Conservation (phyloP, 148 eudicot species). For the Silene latifolia region DNA sequence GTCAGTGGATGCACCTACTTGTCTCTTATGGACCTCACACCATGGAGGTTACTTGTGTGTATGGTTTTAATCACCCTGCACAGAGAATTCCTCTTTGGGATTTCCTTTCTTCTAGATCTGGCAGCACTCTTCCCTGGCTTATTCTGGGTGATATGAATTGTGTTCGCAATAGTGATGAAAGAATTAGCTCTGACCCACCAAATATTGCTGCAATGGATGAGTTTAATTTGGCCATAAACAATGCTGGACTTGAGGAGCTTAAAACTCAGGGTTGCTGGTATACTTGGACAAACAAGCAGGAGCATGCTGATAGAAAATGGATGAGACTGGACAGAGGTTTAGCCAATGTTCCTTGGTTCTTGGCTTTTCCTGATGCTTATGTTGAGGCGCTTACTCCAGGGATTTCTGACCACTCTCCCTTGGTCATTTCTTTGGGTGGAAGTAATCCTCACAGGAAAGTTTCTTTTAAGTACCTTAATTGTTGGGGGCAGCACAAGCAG, state of each 20-base stretch:
- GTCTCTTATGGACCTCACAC: not conserved
- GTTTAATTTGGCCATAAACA: not conserved
- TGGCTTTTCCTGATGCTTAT: too few relatives aligned
- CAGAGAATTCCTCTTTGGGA: not conserved
- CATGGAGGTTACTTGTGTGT: not conserved
- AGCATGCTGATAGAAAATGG: not conserved
- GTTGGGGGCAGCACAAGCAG: not conserved
- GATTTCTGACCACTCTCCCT: too few relatives aligned
- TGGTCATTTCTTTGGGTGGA: not conserved
- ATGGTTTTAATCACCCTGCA: not conserved
- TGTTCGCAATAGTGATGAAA: not conserved
- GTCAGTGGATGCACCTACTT: not conserved
- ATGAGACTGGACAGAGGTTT: not conserved
- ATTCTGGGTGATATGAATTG: too few relatives aligned
- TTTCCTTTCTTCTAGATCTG: not conserved
- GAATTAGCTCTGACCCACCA: not conserved
- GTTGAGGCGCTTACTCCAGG: too few relatives aligned
- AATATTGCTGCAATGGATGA: not conserved
- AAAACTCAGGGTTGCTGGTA: not conserved
- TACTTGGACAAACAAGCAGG: not conserved
- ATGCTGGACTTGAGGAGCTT: not conserved
- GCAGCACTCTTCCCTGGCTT: not conserved
- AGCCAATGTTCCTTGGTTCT: not conserved
- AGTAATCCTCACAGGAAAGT: not conserved
- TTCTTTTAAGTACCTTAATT: too few relatives aligned